Evolutionary conservation across 2,329 filamentous ascomycete species (phyloP).

Genomic region (Aphanocladium album): DNA sequence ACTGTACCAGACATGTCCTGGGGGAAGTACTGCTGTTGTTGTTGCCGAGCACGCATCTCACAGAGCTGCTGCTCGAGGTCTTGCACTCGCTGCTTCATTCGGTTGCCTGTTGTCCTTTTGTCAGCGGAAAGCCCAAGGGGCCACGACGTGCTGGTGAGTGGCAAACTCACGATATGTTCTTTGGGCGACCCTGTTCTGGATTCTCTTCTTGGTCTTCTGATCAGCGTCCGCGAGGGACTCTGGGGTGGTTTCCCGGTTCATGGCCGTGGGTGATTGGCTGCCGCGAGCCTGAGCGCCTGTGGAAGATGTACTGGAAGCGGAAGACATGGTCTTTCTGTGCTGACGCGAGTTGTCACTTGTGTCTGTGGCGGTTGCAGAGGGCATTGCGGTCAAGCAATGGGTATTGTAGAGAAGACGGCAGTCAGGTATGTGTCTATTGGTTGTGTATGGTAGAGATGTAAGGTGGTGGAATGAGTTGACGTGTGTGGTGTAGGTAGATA

Average conservation of each 20-base stretch:
- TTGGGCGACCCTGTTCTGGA: constrained; percentile 28
- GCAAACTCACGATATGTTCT: constrained; percentile 26
- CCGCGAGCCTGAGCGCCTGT: background rate
- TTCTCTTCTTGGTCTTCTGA: constrained; percentile 28
- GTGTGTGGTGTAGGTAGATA: constrained; percentile 1
- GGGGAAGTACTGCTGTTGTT: constrained; percentile 10
- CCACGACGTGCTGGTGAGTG: background rate
- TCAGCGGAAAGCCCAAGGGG: background rate
- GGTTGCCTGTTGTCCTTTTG: background rate
- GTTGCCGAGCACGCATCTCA: constrained; percentile 14
- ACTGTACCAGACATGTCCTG: constrained; percentile 2
- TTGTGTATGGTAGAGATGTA: background rate
- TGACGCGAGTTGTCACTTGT: background rate
- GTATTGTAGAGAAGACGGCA: background rate
- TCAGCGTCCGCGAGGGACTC: constrained; percentile 9
- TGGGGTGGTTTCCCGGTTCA: constrained; percentile 7
- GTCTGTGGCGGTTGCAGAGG: background rate
- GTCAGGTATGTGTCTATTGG: background rate
- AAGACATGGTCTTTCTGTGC: constrained; percentile 10
- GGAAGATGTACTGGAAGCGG: constrained; percentile 10
- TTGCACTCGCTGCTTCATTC: constrained; percentile 14
- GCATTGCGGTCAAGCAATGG: background rate
- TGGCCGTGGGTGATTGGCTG: constrained; percentile 7
- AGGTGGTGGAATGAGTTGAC: background rate
- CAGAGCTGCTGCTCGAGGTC: constrained; percentile 14